These are phyloP conservation scores for Iberis amara DNA, from an alignment of 441 rosid genomes.

Conservation along the genomic window DNA sequence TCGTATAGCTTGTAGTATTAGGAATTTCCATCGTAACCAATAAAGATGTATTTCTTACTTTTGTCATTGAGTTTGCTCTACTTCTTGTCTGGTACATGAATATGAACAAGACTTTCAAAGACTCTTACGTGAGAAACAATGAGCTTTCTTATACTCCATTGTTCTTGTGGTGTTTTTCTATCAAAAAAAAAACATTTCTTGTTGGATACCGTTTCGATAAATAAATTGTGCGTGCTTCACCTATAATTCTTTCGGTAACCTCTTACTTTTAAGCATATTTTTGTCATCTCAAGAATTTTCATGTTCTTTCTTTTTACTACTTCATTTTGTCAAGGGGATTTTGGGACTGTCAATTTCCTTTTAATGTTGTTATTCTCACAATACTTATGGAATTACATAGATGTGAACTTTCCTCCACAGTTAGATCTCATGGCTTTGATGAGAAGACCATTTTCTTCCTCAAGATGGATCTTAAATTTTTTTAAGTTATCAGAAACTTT, in stretches of 20 bases:
- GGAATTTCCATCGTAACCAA: not conserved
- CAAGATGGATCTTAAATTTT: not conserved
- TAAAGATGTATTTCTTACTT: not conserved
- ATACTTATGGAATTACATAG: not conserved
- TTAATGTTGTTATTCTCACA: not conserved
- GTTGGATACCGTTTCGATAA: not conserved
- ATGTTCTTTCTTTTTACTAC: not conserved
- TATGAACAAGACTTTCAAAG: not conserved
- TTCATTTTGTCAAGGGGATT: conserved; percentile 1
- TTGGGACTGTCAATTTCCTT: conserved; percentile 1
- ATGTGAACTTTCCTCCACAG: not conserved
- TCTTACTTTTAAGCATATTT: conserved; percentile 1
- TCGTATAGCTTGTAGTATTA: not conserved
- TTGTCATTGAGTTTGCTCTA: not conserved
- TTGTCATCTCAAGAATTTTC: not conserved
- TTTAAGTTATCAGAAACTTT: not conserved
- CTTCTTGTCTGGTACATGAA: not conserved
- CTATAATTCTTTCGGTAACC: not conserved
- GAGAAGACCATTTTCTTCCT: not conserved
- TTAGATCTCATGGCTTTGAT: conserved; percentile 2
- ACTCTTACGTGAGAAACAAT: not conserved
- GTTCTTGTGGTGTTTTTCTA: not conserved
- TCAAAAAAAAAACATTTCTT: not conserved
- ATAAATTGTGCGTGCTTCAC: not conserved
- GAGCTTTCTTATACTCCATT: not conserved